Evolutionary conservation across 1,284 basidiomycete genomes (phyloP).

Genomic region (Rhodotorula sp.): DNA sequence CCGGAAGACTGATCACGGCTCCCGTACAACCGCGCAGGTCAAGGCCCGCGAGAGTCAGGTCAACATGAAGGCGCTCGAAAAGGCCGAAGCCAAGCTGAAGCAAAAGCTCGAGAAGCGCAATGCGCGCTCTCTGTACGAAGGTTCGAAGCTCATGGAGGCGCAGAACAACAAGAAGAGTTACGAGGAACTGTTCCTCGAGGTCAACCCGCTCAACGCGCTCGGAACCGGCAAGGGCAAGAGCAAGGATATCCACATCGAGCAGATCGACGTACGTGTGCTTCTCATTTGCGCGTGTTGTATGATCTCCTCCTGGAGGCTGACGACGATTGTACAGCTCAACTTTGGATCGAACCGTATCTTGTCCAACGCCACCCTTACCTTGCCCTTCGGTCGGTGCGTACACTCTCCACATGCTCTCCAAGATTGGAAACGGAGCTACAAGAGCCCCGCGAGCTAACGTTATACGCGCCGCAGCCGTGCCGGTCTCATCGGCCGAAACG

Average conservation of each 20-base stretch:
- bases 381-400: slow-evolving; percentile 79
- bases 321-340: slow-evolving; percentile 54
- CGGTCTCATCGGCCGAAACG: slow-evolving; percentile 62
- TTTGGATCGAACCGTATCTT: slow-evolving; percentile 59
- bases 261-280: slow-evolving; percentile 67
- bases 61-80: slow-evolving; percentile 96
- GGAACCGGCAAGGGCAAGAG: slow-evolving; percentile 82
- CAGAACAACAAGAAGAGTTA: slow-evolving; percentile 91
- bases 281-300: not conserved
- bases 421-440: not conserved
- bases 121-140: slow-evolving; percentile 75
- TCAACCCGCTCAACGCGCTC: slow-evolving; percentile 89
- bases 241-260: slow-evolving; percentile 92
- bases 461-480: slow-evolving; percentile 42
- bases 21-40: slow-evolving; percentile 23
- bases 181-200: slow-evolving; percentile 99
- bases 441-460: not conserved
- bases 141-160: slow-evolving; percentile 89
- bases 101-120: slow-evolving; percentile 94
- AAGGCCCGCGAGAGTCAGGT: slow-evolving; percentile 78
- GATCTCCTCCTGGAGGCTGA: slow-evolving; percentile 61
- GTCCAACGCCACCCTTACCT: slow-evolving; percentile 75
- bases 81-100: slow-evolving; percentile 96
- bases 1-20: not conserved
- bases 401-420: not conserved